A percentile compares a stretch with the other conserved stretches of the same genome.
phyloP scores from a whole-genome alignment of 2,329 filamentous ascomycete genomes.

The Monosporascus sp. region DNA sequence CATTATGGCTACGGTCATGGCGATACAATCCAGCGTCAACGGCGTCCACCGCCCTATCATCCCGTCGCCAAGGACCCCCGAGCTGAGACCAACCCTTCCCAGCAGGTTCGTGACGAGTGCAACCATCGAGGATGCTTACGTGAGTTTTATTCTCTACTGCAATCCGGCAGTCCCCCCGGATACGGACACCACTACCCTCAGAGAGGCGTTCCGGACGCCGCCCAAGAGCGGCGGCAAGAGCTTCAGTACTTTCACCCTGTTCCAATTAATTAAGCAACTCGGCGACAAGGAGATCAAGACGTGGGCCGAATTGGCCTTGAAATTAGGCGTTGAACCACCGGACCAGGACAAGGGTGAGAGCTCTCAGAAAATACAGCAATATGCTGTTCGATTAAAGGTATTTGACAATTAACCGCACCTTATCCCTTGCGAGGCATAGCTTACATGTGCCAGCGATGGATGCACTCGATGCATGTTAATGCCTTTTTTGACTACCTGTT shows the following conservation, averaged over 20 bases:
- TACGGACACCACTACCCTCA: constrained; percentile 64
- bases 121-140: constrained; percentile 76
- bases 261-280: constrained; percentile 71
- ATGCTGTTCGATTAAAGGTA: constrained; percentile 87
- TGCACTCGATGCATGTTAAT: constrained; percentile 93
- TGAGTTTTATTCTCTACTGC: constrained; percentile 82
- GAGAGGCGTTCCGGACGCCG: constrained; percentile 70
- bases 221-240: constrained; percentile 84
- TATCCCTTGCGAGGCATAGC: constrained; percentile 25
- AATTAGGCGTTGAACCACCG: constrained; percentile 82
- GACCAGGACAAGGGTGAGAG: constrained; percentile 79
- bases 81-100: constrained; percentile 46
- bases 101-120: constrained; percentile 60
- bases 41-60: constrained; percentile 21
- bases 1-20: constrained; percentile 26
- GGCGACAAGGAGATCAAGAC: constrained; percentile 83
- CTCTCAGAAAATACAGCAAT: constrained; percentile 90
- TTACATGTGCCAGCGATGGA: constrained; percentile 62
- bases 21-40: constrained; percentile 20
- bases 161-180: constrained; percentile 73
- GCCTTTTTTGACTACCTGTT: constrained; percentile 90
- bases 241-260: constrained; percentile 74
- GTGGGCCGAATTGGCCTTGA: constrained; percentile 82
- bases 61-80: constrained; percentile 20
- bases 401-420: neutral